phyloP scores from a whole-genome alignment of 768 basidiomycete species.

The Pleurotus eryngii region DNA sequence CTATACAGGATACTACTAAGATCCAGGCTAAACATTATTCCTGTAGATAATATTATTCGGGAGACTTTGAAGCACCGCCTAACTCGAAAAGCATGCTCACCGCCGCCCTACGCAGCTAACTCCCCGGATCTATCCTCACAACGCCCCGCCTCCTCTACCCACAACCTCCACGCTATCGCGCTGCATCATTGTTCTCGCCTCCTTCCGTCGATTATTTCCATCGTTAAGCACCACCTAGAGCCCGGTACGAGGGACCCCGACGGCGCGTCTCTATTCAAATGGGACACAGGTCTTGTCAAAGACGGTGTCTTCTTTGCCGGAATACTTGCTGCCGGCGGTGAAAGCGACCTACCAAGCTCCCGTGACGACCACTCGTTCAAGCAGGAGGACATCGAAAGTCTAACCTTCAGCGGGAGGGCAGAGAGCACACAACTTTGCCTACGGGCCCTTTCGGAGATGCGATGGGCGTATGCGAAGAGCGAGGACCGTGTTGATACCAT shows the following conservation, averaged over 20 bases:
- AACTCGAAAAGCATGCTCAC: constrained; percentile 22
- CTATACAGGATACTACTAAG: not conserved
- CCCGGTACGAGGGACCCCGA: constrained; percentile 26
- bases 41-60: constrained; percentile 76
- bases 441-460: constrained; percentile 74
- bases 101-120: constrained; percentile 36
- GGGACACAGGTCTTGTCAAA: constrained; percentile 81
- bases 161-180: constrained; percentile 46
- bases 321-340: constrained; percentile 65
- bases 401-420: constrained; percentile 29
- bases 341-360: constrained; percentile 36
- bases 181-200: constrained; percentile 46
- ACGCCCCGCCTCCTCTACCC: constrained; percentile 38
- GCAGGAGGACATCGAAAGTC: constrained; percentile 24
- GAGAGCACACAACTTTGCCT: constrained; percentile 59
- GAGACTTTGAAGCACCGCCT: constrained; percentile 72
- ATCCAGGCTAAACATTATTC: constrained; percentile 1
- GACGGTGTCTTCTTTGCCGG: constrained; percentile 91
- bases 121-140: constrained; percentile 47
- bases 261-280: constrained; percentile 61
- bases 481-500: constrained; percentile 69
- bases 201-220: constrained; percentile 48
- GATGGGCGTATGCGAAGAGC: constrained; percentile 76
- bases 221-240: constrained; percentile 49
- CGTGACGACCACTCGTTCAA: constrained; percentile 32